Evolutionary conservation across 2,329 filamentous ascomycete genomes (phyloP), one percentile per base, ranked within the genome.

Genomic region (Paramyrothecium sp.): DNA sequence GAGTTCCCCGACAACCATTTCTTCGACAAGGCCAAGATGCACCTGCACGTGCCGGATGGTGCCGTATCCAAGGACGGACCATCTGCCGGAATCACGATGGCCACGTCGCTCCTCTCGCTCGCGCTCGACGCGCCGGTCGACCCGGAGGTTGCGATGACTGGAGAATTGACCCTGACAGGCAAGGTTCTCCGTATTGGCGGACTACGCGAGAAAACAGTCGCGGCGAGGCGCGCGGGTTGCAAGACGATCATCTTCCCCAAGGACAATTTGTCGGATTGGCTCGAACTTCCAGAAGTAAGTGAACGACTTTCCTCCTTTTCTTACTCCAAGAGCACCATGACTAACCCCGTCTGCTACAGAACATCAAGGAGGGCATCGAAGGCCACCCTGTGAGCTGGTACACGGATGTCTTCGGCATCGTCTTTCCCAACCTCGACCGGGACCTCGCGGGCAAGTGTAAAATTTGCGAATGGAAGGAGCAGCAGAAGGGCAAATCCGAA

Each of bases 111-210:
- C 66, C 80, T 99, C 53, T 94, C 90, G 54, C 80, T 99, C 60
- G 94, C 92, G 10, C 78, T 98, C 44, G 86, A 97, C 63, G 83
- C 84, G 50, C 83, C 89, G 17, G 82, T 99, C 53, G 83, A 92
- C 69, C 91, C 94, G 7, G 92, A 91, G 1, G 88, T 98, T 64
- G 94, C 96, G 58, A 99, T 99, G 95, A 99, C 95, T 1, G 95
- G 95, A 61, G 95, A 99, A 76, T 80, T 99, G 62, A 99, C 96
- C 2, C 87, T 99, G 54, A 99, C 95, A 1, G 95, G 95, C 55
- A 99, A 99, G 78, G 94, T 99, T 2, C 78, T 99, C 54, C 84
- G 95, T 60, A 99, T 99, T 71, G 95, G 95, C 53, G 95, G 95
- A 0, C 77, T 99, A 65, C 82, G 95, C 51, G 95, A 99, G 79